These are phyloP conservation scores for Solanum hybrid DNA, from an alignment of 305 asterid species.

Conservation along the genomic window DNA sequence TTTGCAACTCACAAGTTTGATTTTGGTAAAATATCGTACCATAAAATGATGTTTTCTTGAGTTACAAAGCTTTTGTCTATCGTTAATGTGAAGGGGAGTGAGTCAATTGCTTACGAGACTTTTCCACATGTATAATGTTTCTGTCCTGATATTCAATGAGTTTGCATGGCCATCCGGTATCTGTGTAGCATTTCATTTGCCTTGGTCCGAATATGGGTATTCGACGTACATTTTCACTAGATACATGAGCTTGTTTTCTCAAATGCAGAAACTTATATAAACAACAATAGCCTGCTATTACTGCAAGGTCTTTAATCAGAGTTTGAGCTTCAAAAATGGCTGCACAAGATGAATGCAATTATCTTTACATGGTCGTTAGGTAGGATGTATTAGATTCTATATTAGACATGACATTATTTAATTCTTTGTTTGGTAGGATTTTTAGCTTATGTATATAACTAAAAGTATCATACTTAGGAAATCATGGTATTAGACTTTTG, in stretches of 20 bases:
- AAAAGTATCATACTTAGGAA: not conserved
- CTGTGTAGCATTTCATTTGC: not conserved
- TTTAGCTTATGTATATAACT: not conserved
- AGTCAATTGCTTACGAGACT: not conserved
- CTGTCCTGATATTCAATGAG: not conserved
- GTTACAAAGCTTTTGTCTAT: not conserved
- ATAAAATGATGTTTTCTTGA: not conserved
- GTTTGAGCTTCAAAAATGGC: not conserved
- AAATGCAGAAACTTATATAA: not conserved
- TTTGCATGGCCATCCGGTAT: not conserved
- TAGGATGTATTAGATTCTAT: not conserved
- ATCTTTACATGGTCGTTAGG: not conserved
- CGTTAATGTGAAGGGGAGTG: not conserved
- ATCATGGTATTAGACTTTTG: not conserved
- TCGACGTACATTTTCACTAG: not conserved
- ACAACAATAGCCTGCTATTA: not conserved
- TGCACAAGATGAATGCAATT: not conserved
- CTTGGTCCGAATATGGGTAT: not conserved
- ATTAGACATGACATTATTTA: not conserved
- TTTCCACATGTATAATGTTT: not conserved
- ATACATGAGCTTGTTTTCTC: not conserved
- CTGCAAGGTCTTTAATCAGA: not conserved
- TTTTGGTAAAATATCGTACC: not conserved
- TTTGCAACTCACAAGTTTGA: not conserved
- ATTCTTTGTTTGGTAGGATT: not conserved